phyloP scores from a whole-genome alignment of 1,284 basidiomycete genomes.

The Marasmius oreades region DNA sequence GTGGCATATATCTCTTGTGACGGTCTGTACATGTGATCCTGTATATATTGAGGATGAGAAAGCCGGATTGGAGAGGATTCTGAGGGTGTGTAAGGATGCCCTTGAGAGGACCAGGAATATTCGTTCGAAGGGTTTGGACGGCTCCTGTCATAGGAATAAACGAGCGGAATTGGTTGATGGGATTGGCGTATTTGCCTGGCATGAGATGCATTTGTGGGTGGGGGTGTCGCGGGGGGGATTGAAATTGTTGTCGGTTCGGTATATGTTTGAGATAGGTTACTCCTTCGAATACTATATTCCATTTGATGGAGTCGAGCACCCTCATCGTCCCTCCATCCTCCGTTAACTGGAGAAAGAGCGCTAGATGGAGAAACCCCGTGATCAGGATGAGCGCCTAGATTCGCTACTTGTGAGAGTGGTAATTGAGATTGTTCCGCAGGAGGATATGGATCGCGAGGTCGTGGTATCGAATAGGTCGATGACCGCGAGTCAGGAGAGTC shows the following conservation, averaged over 20 bases:
- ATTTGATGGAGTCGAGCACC: background rate
- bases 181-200: background rate
- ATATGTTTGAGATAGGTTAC: background rate
- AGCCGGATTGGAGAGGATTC: constrained; percentile 2
- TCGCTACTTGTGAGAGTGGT: background rate
- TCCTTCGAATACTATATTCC: constrained; percentile 4
- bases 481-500: background rate
- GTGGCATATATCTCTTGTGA: constrained; percentile 5
- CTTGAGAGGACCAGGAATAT: constrained; percentile 4
- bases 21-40: background rate
- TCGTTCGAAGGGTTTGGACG: background rate
- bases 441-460: background rate
- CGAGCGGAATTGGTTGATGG: constrained; percentile 1
- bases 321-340: background rate
- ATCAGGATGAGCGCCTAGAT: background rate
- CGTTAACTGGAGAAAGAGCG: background rate
- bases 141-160: constrained; percentile 12
- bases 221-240: background rate
- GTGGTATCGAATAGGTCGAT: background rate
- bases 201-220: constrained; percentile 1
- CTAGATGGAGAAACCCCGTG: background rate
- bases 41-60: constrained; percentile 12
- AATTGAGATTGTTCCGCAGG: background rate
- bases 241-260: constrained; percentile 3
- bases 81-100: constrained; percentile 6